Evolutionary conservation across 805 yeast genomes (phyloP).

Genomic region (Suhomyces xylopsoci): DNA sequence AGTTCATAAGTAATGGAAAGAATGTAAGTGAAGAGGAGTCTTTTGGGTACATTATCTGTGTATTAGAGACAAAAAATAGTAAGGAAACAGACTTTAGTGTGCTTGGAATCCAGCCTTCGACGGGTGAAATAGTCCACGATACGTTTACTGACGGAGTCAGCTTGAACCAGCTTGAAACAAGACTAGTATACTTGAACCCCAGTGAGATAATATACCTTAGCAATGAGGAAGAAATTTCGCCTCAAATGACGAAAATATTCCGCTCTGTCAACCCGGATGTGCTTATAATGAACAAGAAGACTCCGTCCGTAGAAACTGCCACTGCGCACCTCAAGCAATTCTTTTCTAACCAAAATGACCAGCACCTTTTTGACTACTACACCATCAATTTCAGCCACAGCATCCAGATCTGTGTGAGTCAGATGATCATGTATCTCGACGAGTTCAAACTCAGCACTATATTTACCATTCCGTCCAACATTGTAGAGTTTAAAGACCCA

Average conservation of each 20-base stretch:
- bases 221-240: conserved; percentile 30
- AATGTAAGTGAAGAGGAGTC: conserved; percentile 22
- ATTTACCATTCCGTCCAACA: conserved; percentile 51
- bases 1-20: conserved; percentile 14
- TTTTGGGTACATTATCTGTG: conserved; percentile 40
- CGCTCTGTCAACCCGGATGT: conserved; percentile 8
- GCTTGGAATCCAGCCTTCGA: conserved; percentile 64
- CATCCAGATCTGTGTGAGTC: conserved; percentile 38
- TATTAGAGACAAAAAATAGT: conserved; percentile 21
- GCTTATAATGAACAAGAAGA: neutral
- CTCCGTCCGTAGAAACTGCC: neutral
- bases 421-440: conserved; percentile 51
- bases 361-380: conserved; percentile 22
- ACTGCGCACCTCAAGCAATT: conserved; percentile 21
- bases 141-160: conserved; percentile 57
- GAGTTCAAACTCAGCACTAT: conserved; percentile 63
- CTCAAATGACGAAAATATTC: conserved; percentile 15
- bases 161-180: conserved; percentile 66
- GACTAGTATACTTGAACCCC: conserved; percentile 73
- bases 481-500: conserved; percentile 47
- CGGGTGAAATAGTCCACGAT: conserved; percentile 78
- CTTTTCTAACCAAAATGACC: conserved; percentile 20
- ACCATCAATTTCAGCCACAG: conserved; percentile 15
- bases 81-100: conserved; percentile 31
- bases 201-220: conserved; percentile 59